These are phyloP conservation scores for Cadophora gregata DNA, from an alignment of 2,329 filamentous ascomycete genomes.

Conservation along the genomic window DNA sequence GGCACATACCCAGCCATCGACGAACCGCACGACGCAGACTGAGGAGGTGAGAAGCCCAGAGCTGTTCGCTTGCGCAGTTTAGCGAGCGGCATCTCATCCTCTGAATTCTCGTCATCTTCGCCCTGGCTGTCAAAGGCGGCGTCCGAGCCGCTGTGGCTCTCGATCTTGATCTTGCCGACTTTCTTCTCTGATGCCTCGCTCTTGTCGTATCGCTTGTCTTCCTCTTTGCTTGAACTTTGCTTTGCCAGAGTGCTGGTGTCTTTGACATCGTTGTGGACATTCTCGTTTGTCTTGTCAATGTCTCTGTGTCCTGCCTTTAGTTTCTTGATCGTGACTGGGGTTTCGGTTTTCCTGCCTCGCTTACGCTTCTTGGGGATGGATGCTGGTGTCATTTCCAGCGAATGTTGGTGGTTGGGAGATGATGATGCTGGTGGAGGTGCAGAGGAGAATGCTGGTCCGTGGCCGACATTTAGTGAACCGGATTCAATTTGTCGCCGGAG, in stretches of 20 bases:
- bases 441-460: constrained; percentile 33
- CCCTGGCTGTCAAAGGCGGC: constrained; percentile 14
- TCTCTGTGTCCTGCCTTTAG: not conserved
- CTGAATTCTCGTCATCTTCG: constrained; percentile 27
- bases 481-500: constrained; percentile 44
- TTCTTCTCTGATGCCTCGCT: not conserved
- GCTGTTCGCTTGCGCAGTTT: constrained; percentile 31
- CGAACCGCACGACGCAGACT: not conserved
- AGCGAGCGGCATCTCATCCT: constrained; percentile 39
- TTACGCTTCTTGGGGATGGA: not conserved
- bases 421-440: constrained; percentile 4
- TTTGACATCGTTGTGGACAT: not conserved
- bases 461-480: constrained; percentile 39
- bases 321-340: constrained; percentile 6
- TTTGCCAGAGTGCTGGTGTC: not conserved
- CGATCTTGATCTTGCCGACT: constrained; percentile 21
- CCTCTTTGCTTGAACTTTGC: too few relatives aligned
- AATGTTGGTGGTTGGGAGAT: not conserved
- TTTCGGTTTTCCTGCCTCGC: not conserved
- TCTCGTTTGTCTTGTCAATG: not conserved
- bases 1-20: not conserved
- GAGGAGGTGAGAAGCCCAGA: not conserved
- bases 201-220: not conserved
- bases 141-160: constrained; percentile 8
- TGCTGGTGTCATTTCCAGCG: not conserved